Conservation (phyloP, 441 rosid genomes). For the Caryocar brasiliense region DNA sequence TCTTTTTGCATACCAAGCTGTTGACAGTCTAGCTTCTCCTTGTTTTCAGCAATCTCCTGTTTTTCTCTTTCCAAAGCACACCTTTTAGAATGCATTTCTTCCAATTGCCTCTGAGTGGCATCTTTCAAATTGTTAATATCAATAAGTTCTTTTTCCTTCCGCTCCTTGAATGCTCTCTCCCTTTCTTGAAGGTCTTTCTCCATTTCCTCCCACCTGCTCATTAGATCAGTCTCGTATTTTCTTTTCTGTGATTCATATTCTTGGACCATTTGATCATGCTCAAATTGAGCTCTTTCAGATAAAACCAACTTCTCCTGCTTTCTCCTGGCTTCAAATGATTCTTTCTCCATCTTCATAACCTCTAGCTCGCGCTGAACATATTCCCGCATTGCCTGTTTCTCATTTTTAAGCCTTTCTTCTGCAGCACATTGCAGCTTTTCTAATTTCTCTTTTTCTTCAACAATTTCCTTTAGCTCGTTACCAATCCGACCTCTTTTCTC, state of each 20-base stretch:
- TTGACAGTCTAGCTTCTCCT: constrained; percentile 40
- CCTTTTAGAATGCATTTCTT: constrained; percentile 42
- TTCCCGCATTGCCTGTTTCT: constrained; percentile 41
- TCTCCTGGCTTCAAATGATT: constrained; percentile 57
- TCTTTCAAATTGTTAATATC: constrained; percentile 34
- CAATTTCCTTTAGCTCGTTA: constrained; percentile 34
- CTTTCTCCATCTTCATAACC: constrained; percentile 48
- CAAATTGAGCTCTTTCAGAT: constrained; percentile 41
- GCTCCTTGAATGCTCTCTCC: constrained; percentile 32
- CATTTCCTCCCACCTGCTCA: constrained; percentile 36
- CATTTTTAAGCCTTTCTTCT: constrained; percentile 50
- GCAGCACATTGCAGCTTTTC: constrained; percentile 35
- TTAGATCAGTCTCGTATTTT: constrained; percentile 35
- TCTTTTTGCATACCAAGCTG: constrained; percentile 53
- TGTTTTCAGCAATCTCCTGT: constrained; percentile 33
- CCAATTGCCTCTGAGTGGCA: constrained; percentile 38
- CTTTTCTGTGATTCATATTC: constrained; percentile 49
- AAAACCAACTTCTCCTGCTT: constrained; percentile 46
- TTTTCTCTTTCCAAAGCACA: constrained; percentile 36
- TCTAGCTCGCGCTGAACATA: constrained; percentile 42
- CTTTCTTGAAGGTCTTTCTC: constrained; percentile 43
- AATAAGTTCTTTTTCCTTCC: constrained; percentile 39
- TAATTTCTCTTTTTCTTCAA: constrained; percentile 43
- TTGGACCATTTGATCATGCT: constrained; percentile 41
- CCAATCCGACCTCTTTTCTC: constrained; percentile 44